Evolutionary conservation across 768 basidiomycete species (phyloP).

Genomic region (Lactarius hengduanensis): DNA sequence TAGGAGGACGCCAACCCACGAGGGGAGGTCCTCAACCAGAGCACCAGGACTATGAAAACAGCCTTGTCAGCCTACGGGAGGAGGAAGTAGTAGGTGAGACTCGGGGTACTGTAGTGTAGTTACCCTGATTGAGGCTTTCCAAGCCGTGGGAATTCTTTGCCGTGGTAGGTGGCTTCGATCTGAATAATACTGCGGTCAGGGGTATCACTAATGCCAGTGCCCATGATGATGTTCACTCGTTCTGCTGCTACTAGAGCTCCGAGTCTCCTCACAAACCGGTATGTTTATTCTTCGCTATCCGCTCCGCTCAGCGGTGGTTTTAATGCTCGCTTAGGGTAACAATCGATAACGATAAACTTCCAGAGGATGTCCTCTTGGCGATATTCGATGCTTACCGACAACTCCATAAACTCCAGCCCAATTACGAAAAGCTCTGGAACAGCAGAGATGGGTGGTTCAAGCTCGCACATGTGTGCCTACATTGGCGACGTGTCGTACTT

Average conservation of each 20-base stretch:
- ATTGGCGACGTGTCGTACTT: slow-evolving; percentile 7
- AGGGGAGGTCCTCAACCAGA: too few relatives aligned
- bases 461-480: slow-evolving; percentile 13
- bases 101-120: too few relatives aligned
- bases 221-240: background rate
- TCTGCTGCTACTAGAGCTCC: background rate
- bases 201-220: too few relatives aligned
- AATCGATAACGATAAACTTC: background rate
- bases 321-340: background rate
- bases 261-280: background rate
- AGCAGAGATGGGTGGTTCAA: slow-evolving; percentile 12
- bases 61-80: too few relatives aligned
- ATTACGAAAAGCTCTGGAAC: background rate
- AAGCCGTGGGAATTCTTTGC: too few relatives aligned
- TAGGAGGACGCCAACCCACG: too few relatives aligned
- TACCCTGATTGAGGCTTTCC: too few relatives aligned
- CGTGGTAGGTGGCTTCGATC: too few relatives aligned
- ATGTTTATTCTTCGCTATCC: background rate
- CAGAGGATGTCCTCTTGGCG: slow-evolving; percentile 2
- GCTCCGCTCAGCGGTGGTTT: background rate
- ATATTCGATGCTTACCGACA: slow-evolving; percentile 7
- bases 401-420: background rate
- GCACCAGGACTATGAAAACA: too few relatives aligned
- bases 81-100: too few relatives aligned
- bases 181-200: too few relatives aligned